Evolutionary conservation across 345 rosid genomes (phyloP), one percentile per base, ranked within the genome.

Genomic region (Ceriops zippeliana): DNA sequence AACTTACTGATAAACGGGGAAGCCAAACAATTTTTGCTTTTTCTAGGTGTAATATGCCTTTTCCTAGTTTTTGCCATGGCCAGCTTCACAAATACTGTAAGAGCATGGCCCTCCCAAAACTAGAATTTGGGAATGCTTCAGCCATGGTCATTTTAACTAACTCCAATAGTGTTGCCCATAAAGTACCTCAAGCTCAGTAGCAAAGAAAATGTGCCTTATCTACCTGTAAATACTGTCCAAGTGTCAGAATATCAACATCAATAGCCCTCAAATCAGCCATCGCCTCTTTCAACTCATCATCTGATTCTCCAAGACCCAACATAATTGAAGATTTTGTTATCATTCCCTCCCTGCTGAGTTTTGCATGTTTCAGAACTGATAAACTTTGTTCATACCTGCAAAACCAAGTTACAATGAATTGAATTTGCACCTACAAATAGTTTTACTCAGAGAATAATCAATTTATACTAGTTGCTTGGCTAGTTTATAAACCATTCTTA

Each of bases 291-390:
- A 96, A 46, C 79, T 92, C 98, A 7, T 86, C 87, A 61, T 89
- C 98, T 52, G 97, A 77, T 85, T 96, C 99, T 73, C 98, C 99
- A 17, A 96, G 97, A 69, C 99, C 99, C 75, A 96, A 78, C 99
- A 96, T 96, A 79, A 96, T 84, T 46, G 99, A 96, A 46, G 99
- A 75, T 78, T 96, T 96, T n/a, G 97, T 92, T 75, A 86, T 83
- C 92, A 92, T 89, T 68, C 91, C 93, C 26, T 84, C 86, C 78
- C 86, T 89, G 79, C 86, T 87, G 70, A 78, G 58, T 82, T 96
- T 96, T 49, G 95, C 97, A 81, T 89, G 96, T 66, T 83, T 89
- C 74, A 96, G 81, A 72, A 96, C 96, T 27, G 87, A 85, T 72
- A 96, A 79, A 81, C 99, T 96, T 76, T 92, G 99, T 78, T 90